phyloP scores from a whole-genome alignment of 306 rosid genomes.

The Acacia melanoxylon region DNA sequence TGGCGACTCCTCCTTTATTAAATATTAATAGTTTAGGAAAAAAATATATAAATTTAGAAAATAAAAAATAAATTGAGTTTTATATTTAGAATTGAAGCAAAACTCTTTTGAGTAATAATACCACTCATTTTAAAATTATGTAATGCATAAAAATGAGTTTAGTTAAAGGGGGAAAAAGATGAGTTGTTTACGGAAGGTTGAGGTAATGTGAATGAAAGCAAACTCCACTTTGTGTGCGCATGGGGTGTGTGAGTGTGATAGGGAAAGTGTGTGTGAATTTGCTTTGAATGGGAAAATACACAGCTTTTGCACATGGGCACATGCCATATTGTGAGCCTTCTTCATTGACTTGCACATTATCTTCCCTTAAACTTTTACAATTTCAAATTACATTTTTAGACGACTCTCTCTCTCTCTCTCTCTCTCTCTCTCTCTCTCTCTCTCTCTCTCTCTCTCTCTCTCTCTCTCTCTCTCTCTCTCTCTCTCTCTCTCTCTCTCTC shows the following conservation, averaged over 20 bases:
- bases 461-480: background rate
- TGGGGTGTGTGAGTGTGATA: slow-evolving; percentile 22
- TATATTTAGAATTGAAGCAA: too few species aligned
- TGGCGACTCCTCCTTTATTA: too few species aligned
- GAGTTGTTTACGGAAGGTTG: slow-evolving; percentile 12
- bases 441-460: background rate
- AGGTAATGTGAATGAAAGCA: background rate
- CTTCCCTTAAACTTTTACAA: background rate
- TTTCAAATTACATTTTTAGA: background rate
- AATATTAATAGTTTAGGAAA: too few species aligned
- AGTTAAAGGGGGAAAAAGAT: background rate
- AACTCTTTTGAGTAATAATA: too few species aligned
- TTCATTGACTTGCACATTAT: slow-evolving; percentile 20
- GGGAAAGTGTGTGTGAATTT: slow-evolving; percentile 24
- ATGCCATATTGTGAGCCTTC: slow-evolving; percentile 20
- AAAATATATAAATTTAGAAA: too few species aligned
- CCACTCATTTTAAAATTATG: too few species aligned
- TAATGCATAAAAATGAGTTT: background rate
- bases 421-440: background rate
- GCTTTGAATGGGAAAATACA: background rate
- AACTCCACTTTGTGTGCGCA: slow-evolving; percentile 32
- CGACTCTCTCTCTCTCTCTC: background rate
- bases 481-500: background rate
- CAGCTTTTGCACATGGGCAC: slow-evolving; percentile 36
- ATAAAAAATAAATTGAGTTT: too few species aligned